Conservation (phyloP, 352 stramenopile genomes). For the Blastocystis sp. region DNA sequence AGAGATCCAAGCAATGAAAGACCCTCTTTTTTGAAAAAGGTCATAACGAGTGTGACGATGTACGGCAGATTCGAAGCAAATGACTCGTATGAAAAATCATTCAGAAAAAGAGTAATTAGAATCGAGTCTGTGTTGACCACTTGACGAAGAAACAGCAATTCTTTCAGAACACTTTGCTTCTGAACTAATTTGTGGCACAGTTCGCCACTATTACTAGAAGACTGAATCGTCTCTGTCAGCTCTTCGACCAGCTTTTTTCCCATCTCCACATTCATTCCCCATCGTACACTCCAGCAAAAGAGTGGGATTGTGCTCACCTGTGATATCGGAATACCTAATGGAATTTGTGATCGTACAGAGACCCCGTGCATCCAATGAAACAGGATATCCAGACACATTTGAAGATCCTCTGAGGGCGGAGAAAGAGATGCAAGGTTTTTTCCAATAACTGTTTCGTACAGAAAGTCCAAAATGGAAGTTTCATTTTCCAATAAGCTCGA, state of each 20-base stretch:
- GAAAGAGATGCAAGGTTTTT: background rate
- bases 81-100: background rate
- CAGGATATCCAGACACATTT: background rate
- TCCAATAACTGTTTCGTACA: background rate
- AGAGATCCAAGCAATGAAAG: background rate
- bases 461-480: background rate
- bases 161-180: background rate
- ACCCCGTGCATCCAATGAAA: background rate
- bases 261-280: background rate
- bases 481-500: background rate
- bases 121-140: background rate
- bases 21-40: background rate
- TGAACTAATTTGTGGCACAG: background rate
- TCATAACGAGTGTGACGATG: background rate
- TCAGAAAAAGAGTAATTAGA: background rate
- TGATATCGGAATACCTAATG: background rate
- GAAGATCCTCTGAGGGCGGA: background rate
- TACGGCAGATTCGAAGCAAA: background rate
- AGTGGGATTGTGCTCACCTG: background rate
- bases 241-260: background rate
- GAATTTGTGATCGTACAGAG: background rate
- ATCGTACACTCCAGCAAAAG: background rate
- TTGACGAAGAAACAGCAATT: background rate
- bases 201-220: background rate
- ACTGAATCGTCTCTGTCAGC: background rate